These are phyloP conservation scores for Auricularia cornea DNA, from an alignment of 768 basidiomycete genomes.

Conservation along the genomic window DNA sequence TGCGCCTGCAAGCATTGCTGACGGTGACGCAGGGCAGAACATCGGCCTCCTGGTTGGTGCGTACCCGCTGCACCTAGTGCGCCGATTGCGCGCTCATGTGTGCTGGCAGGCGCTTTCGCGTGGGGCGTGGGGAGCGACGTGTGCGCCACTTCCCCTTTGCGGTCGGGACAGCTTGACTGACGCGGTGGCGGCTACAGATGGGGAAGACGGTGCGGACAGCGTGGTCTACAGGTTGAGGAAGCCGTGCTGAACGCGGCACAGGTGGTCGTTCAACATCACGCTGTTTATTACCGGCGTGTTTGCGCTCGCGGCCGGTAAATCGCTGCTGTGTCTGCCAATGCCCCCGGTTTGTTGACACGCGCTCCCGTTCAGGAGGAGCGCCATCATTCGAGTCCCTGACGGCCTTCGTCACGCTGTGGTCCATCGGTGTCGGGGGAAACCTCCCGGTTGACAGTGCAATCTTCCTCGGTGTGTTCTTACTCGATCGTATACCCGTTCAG, in stretches of 20 bases:
- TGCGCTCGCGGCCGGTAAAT: constrained; percentile 52
- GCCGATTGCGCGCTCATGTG: too few relatives aligned
- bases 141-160: neutral
- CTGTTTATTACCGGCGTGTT: constrained; percentile 61
- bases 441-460: constrained; percentile 69
- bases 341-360: constrained; percentile 14
- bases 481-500: neutral
- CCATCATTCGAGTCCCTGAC: constrained; percentile 35
- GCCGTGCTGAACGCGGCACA: constrained; percentile 15
- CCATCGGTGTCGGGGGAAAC: constrained; percentile 66
- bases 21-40: constrained; percentile 36
- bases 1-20: too few relatives aligned
- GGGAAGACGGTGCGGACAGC: constrained; percentile 46
- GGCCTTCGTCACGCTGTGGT: constrained; percentile 47
- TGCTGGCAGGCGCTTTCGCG: constrained; percentile 47
- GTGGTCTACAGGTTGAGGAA: neutral
- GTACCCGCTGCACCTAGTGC: neutral
- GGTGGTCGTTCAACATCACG: constrained; percentile 63
- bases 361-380: constrained; percentile 1
- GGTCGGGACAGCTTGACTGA: neutral
- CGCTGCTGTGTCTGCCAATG: constrained; percentile 32
- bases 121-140: constrained; percentile 64
- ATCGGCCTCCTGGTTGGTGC: constrained; percentile 58
- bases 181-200: constrained; percentile 22
- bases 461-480: constrained; percentile 46